Percentiles rank a stretch among this genome's conserved stretches.
These are phyloP conservation scores for Salvia rosmarinus DNA, from an alignment of 257 asterid genomes.

Conservation along the genomic window DNA sequence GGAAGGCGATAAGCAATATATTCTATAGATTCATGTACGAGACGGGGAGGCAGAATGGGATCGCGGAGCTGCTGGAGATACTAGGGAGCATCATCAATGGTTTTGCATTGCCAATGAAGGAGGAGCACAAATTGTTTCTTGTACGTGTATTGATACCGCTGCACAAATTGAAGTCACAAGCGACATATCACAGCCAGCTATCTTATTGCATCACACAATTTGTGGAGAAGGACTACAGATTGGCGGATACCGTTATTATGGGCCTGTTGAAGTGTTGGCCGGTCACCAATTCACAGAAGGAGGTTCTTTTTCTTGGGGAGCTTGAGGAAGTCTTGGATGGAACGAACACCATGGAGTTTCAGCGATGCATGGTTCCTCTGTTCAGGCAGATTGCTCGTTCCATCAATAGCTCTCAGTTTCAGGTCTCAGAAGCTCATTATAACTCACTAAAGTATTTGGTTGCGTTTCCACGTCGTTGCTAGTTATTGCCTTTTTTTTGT, in stretches of 20 bases:
- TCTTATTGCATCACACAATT: constrained; percentile 72
- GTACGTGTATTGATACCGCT: constrained; percentile 79
- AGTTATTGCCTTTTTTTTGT: neutral
- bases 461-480: neutral
- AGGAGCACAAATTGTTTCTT: constrained; percentile 90
- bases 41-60: constrained; percentile 75
- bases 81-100: constrained; percentile 91
- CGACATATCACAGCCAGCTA: constrained; percentile 72
- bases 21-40: constrained; percentile 78
- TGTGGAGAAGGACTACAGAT: constrained; percentile 77
- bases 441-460: constrained; percentile 10
- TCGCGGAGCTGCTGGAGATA: constrained; percentile 86
- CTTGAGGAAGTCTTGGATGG: constrained; percentile 83
- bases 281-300: constrained; percentile 70
- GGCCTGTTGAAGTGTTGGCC: constrained; percentile 91
- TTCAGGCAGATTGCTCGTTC: constrained; percentile 74
- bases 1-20: constrained; percentile 79
- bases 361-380: constrained; percentile 74
- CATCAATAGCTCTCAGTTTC: constrained; percentile 78
- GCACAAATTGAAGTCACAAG: constrained; percentile 75
- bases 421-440: constrained; percentile 49
- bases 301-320: constrained; percentile 79
- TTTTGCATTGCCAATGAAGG: constrained; percentile 93
- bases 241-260: constrained; percentile 74
- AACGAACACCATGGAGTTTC: constrained; percentile 69